Conservation (phyloP, 495 filamentous ascomycete genomes). For the Amorphotheca resinae region DNA sequence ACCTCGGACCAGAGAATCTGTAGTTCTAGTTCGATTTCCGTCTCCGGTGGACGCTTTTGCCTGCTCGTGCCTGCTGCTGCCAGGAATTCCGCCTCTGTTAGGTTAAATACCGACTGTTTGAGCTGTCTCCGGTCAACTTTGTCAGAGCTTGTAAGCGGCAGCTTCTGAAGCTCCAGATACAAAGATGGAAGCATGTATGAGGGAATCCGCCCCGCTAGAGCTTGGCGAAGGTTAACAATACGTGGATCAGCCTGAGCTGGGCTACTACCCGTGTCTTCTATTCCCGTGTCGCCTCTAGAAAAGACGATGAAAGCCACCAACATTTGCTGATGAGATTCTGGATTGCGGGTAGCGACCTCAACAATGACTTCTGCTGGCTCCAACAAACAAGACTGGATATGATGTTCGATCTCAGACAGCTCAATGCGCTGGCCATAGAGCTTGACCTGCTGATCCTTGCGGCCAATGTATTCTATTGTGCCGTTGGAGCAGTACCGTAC, state of each 20-base stretch:
- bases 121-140: constrained; percentile 7
- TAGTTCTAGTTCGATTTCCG: constrained; percentile 26
- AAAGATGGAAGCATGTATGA: constrained; percentile 20
- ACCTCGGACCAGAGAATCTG: constrained; percentile 34
- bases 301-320: background rate
- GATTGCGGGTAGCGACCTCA: background rate
- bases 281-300: background rate
- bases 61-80: background rate
- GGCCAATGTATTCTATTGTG: constrained; percentile 23
- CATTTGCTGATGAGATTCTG: too few relatives aligned
- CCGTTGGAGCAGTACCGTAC: constrained; percentile 25
- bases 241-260: background rate
- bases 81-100: background rate
- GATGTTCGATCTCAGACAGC: constrained; percentile 29
- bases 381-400: constrained; percentile 10
- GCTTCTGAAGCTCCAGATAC: constrained; percentile 3
- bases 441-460: constrained; percentile 23
- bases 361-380: background rate
- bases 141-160: background rate
- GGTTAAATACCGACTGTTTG: background rate
- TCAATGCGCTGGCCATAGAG: constrained; percentile 22
- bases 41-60: background rate
- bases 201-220: constrained; percentile 1
- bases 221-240: background rate
- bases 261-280: background rate